Evolutionary conservation across 78 protist species (phyloP).

Genomic region (Emiliania huxleyi): DNA sequence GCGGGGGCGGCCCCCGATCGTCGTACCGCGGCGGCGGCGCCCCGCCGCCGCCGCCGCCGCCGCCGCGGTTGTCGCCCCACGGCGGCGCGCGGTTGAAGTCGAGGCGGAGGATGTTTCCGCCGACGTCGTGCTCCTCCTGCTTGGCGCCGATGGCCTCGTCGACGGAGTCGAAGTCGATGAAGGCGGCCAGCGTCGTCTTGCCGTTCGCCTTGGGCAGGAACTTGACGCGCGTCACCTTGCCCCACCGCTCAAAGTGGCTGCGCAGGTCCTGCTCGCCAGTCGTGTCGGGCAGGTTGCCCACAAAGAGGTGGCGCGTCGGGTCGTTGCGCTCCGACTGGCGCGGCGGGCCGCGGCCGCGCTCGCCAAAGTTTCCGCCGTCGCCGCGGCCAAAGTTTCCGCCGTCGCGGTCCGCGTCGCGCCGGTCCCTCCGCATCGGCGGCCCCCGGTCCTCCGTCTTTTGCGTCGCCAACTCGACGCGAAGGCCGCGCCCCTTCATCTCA

Average conservation of each 20-base stretch:
- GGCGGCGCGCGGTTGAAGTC: background rate
- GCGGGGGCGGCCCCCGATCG: background rate
- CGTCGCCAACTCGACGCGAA: background rate
- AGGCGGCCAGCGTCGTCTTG: background rate
- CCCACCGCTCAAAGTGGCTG: background rate
- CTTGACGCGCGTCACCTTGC: background rate
- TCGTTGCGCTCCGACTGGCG: background rate
- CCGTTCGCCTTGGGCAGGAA: background rate
- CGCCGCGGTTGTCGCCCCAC: background rate
- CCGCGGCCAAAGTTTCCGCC: background rate
- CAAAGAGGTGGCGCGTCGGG: background rate
- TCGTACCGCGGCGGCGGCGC: background rate
- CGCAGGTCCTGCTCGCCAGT: background rate
- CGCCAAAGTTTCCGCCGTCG: background rate
- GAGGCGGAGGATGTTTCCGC: background rate
- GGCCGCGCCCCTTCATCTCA: background rate
- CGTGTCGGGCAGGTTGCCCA: background rate
- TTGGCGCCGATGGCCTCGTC: background rate
- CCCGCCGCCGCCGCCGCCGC: background rate
- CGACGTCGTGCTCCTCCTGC: background rate
- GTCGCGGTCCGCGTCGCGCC: background rate
- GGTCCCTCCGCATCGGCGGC: no score
- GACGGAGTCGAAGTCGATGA: background rate
- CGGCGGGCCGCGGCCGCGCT: background rate
- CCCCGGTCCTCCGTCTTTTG: no score